Conservation (phyloP, 108 stramenopile species). For the Conticribra guillardii region DNA sequence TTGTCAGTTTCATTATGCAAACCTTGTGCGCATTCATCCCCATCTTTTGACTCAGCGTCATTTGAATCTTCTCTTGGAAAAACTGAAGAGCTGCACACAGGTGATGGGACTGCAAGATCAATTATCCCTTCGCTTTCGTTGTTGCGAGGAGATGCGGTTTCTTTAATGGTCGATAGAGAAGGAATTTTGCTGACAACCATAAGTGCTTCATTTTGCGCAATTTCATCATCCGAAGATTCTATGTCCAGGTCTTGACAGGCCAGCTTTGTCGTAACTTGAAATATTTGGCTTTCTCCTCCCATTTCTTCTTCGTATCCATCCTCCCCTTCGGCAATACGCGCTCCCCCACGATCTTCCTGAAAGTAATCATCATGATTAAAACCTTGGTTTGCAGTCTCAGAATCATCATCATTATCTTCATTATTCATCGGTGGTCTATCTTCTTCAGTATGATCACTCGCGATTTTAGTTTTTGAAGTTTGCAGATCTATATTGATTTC, state of each 20-base stretch:
- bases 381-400: slow-evolving; percentile 6
- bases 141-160: not conserved
- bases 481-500: slow-evolving; percentile 19
- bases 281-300: slow-evolving; percentile 69
- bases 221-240: slow-evolving; percentile 20
- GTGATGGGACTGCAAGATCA: not conserved
- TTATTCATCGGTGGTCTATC: slow-evolving; percentile 9
- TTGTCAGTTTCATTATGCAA: not conserved
- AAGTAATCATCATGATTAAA: slow-evolving; percentile 69
- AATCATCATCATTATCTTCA: slow-evolving; percentile 23
- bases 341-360: slow-evolving; percentile 56
- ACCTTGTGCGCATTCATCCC: no score
- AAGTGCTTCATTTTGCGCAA: not conserved
- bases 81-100: slow-evolving; percentile 1
- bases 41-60: no score
- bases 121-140: slow-evolving; percentile 1
- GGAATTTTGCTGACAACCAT: not conserved
- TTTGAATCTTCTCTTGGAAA: not conserved
- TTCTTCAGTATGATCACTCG: slow-evolving; percentile 14
- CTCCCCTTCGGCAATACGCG: slow-evolving; percentile 59
- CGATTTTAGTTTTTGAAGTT: no score
- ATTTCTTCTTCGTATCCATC: slow-evolving; percentile 79
- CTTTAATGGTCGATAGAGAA: not conserved
- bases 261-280: slow-evolving; percentile 41
- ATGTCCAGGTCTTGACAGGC: slow-evolving; percentile 38